Percentiles rank a stretch among this genome's conserved stretches.
Evolutionary conservation across 768 basidiomycete genomes (phyloP).

Genomic region (Boletus subcaerulescens): DNA sequence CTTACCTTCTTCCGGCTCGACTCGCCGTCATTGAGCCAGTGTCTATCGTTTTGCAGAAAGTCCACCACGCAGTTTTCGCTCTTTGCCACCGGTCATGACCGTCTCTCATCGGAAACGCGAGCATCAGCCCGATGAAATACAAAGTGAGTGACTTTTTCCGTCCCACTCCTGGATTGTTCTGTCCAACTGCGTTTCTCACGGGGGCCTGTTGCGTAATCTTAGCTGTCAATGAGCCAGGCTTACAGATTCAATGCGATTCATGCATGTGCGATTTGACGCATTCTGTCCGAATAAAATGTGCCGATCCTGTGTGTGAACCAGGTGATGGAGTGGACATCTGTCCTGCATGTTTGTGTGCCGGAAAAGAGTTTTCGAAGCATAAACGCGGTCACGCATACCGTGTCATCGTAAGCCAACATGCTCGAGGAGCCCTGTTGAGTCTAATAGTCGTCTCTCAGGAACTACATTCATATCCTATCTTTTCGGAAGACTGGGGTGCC

Average conservation of each 20-base stretch:
- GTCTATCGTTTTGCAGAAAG: not conserved
- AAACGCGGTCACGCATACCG: conserved; percentile 87
- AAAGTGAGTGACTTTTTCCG: conserved; percentile 42
- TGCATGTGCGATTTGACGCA: conserved; percentile 91
- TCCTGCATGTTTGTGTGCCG: conserved; percentile 86
- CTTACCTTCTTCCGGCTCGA: not conserved
- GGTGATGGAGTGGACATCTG: conserved; percentile 90
- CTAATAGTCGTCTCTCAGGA: conserved; percentile 51
- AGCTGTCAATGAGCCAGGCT: conserved; percentile 80
- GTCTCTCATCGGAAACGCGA: conserved; percentile 66
- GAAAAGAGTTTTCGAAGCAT: conserved; percentile 85
- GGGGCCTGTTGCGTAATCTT: conserved; percentile 26
- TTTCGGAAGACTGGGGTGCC: conserved; percentile 93
- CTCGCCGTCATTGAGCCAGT: not conserved
- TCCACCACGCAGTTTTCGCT: not conserved
- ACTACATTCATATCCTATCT: conserved; percentile 95
- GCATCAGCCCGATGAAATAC: conserved; percentile 61
- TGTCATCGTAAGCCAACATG: conserved; percentile 62
- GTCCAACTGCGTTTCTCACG: conserved; percentile 26
- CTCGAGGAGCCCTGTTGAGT: not conserved
- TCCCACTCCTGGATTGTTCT: not conserved
- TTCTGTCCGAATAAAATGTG: conserved; percentile 96
- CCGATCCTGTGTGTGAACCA: conserved; percentile 70
- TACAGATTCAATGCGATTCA: conserved; percentile 80
- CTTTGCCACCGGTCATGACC: conserved; percentile 42